Percentiles rank a stretch among this genome's conserved stretches.
Conservation (phyloP, 805 yeast genomes). For the Yueomyces sinensis region DNA sequence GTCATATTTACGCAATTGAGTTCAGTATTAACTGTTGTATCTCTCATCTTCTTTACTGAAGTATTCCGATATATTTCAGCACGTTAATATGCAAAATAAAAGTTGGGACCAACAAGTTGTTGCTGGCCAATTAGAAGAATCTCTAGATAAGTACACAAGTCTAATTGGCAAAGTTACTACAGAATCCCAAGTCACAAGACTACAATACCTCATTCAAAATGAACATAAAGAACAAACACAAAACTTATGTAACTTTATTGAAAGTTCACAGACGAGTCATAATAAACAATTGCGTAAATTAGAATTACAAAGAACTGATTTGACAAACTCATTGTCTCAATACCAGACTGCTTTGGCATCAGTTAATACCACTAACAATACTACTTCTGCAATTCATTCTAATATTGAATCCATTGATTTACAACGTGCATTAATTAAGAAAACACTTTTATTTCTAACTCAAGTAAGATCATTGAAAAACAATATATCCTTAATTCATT, state of each 20-base stretch:
- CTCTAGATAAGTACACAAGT: slow-evolving; percentile 17
- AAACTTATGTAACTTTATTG: slow-evolving; percentile 10
- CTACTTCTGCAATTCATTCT: slow-evolving; percentile 55
- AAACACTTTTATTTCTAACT: slow-evolving; percentile 50
- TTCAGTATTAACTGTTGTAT: too few relatives aligned
- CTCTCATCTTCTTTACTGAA: too few relatives aligned
- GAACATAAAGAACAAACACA: slow-evolving; percentile 9
- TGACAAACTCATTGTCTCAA: slow-evolving; percentile 44
- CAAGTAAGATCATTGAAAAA: slow-evolving; percentile 53
- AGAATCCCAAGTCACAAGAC: slow-evolving; percentile 17
- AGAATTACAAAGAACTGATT: slow-evolving; percentile 48
- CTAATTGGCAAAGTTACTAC: slow-evolving; percentile 18
- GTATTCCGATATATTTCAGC: too few relatives aligned
- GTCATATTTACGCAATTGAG: too few relatives aligned
- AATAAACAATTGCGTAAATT: slow-evolving; percentile 27
- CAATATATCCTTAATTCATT: slow-evolving; percentile 49
- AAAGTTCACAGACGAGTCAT: slow-evolving; percentile 10
- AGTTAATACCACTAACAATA: slow-evolving; percentile 45
- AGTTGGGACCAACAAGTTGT: slow-evolving; percentile 1
- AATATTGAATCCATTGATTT: slow-evolving; percentile 56
- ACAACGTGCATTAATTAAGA: slow-evolving; percentile 52
- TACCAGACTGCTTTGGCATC: slow-evolving; percentile 44
- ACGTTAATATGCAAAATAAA: too few relatives aligned
- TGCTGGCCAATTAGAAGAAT: slow-evolving; percentile 17
- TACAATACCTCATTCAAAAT: slow-evolving; percentile 9